These are phyloP conservation scores for Suillus americanus DNA, from an alignment of 768 basidiomycete genomes.

Conservation along the genomic window DNA sequence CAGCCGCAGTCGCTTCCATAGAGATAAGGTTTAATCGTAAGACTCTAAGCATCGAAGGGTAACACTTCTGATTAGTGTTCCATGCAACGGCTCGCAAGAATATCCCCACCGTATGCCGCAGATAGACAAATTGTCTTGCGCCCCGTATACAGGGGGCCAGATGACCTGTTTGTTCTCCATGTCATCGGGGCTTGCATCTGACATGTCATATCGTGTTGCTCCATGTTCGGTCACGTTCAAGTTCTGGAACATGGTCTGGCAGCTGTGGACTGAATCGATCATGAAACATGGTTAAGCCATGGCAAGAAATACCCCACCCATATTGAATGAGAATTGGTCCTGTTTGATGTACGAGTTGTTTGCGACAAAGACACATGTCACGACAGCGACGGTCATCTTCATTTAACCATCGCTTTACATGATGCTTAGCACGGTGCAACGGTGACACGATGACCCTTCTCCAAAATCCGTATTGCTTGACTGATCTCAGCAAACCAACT, in stretches of 20 bases:
- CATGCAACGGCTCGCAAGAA: background rate
- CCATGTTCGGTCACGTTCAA: background rate
- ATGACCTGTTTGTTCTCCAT: background rate
- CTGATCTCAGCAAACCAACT: slow-evolving; percentile 70
- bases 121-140: background rate
- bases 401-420: background rate
- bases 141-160: background rate
- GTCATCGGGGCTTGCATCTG: background rate
- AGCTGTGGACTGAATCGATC: background rate
- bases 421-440: slow-evolving; percentile 37
- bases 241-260: background rate
- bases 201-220: background rate
- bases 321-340: background rate
- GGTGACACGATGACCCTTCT: slow-evolving; percentile 49
- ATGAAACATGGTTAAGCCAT: background rate
- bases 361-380: background rate
- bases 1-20: background rate
- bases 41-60: background rate
- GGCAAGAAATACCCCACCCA: background rate
- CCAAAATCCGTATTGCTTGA: slow-evolving; percentile 62
- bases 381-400: background rate
- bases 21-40: background rate
- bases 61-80: background rate
- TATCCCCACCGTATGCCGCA: background rate
- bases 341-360: background rate